Percentiles rank a stretch among this genome's conserved stretches.
phyloP scores from a whole-genome alignment of 345 rosid species.

The Trapa bicornis region DNA sequence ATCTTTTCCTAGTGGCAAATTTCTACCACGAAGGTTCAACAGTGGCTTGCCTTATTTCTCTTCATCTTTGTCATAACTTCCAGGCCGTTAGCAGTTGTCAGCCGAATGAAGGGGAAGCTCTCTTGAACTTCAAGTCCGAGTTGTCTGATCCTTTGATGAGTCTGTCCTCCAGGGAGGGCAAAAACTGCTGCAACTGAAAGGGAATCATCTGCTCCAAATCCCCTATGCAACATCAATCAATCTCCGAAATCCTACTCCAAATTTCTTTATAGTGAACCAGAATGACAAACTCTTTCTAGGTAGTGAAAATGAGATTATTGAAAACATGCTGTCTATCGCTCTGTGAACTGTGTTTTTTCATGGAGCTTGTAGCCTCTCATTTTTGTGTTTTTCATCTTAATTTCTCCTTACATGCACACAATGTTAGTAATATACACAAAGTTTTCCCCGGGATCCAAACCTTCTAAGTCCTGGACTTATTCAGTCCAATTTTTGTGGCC shows the following conservation, averaged over 20 bases:
- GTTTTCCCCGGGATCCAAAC: neutral
- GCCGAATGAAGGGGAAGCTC: slow-evolving; percentile 15
- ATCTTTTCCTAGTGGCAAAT: neutral
- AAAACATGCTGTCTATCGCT: too few relatives aligned
- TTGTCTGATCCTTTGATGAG: slow-evolving; percentile 20
- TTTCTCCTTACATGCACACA: too few relatives aligned
- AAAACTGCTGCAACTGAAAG: slow-evolving; percentile 19
- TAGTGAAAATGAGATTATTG: too few relatives aligned
- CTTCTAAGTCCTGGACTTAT: neutral
- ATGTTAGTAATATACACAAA: too few relatives aligned
- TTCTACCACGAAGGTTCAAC: neutral
- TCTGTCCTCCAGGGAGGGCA: slow-evolving; percentile 19
- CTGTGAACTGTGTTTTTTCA: too few relatives aligned
- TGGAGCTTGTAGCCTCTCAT: too few relatives aligned
- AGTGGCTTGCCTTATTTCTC: neutral
- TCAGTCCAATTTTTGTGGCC: neutral
- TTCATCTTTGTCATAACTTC: neutral
- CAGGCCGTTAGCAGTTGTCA: slow-evolving; percentile 6
- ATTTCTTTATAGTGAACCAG: neutral
- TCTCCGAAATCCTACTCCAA: slow-evolving; percentile 17
- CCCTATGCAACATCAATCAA: slow-evolving; percentile 6
- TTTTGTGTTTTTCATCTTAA: too few relatives aligned
- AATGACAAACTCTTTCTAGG: neutral
- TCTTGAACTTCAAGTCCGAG: slow-evolving; percentile 14
- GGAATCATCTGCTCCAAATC: slow-evolving; percentile 17